phyloP scores from a whole-genome alignment of 768 basidiomycete species.

The Kwoniella mangroviensis region DNA sequence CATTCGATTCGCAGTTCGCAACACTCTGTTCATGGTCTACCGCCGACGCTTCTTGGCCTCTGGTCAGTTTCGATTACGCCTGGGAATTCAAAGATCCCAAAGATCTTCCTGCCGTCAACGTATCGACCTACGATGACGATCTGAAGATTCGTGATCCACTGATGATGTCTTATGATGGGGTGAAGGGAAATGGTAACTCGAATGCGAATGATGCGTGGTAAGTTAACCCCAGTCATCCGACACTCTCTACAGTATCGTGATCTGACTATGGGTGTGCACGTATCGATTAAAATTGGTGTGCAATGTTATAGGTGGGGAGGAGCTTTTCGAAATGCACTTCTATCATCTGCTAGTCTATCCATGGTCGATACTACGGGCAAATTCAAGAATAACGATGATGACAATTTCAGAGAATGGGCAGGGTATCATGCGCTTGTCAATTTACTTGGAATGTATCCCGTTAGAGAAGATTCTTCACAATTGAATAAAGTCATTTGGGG shows the following conservation, averaged over 20 bases:
- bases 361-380: neutral
- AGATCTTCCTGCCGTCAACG: neutral
- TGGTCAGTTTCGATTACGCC: neutral
- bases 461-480: constrained; percentile 2
- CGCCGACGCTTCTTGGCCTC: neutral
- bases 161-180: neutral
- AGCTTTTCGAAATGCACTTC: neutral
- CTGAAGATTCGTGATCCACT: neutral
- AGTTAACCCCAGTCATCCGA: neutral
- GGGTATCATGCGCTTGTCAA: neutral
- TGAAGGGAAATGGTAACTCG: neutral
- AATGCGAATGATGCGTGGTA: constrained; percentile 6
- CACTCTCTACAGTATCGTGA: neutral
- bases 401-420: constrained; percentile 5
- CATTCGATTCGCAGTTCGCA: neutral
- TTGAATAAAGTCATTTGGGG: constrained; percentile 1
- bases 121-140: neutral
- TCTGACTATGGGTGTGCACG: neutral
- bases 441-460: neutral
- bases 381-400: neutral
- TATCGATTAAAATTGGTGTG: no score
- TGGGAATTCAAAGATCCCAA: neutral
- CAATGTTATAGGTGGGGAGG: constrained; percentile 9
- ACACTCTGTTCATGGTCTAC: constrained; percentile 1
- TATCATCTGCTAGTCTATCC: neutral